A percentile compares a stretch with the other conserved stretches of the same genome.
Evolutionary conservation across 2,329 filamentous ascomycete genomes (phyloP).

Genomic region (Dendryphion nanum): DNA sequence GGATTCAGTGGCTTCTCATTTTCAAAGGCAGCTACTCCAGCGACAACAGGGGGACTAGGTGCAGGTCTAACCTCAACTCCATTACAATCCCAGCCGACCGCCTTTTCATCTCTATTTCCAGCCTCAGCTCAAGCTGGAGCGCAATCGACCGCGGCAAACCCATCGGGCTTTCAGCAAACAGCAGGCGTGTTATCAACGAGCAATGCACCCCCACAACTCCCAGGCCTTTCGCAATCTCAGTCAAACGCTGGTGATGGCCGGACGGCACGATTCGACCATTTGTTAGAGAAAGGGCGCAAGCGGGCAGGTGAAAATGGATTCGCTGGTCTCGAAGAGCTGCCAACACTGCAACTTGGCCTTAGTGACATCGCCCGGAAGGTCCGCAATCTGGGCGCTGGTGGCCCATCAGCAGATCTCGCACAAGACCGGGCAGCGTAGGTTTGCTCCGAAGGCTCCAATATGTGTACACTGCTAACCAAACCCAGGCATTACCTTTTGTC

Average conservation of each 20-base stretch:
- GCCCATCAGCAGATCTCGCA: slow-evolving; percentile 55
- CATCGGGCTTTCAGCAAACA: slow-evolving; percentile 24
- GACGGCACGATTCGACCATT: slow-evolving; percentile 63
- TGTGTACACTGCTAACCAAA: slow-evolving; percentile 13
- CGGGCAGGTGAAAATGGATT: slow-evolving; percentile 65
- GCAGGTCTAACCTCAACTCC: slow-evolving; percentile 22
- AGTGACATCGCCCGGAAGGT: slow-evolving; percentile 78
- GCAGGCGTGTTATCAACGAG: slow-evolving; percentile 23
- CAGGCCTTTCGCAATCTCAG: too few relatives aligned
- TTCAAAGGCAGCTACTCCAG: slow-evolving; percentile 36
- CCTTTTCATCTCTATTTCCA: slow-evolving; percentile 18
- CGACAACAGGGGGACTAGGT: slow-evolving; percentile 18
- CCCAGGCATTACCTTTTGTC: slow-evolving; percentile 84
- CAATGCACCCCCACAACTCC: slow-evolving; percentile 25
- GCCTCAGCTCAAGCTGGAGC: slow-evolving; percentile 19
- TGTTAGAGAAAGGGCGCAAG: slow-evolving; percentile 64
- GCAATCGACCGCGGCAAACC: slow-evolving; percentile 23
- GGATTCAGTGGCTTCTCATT: slow-evolving; percentile 29
- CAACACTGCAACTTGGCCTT: slow-evolving; percentile 84
- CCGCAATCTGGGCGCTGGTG: slow-evolving; percentile 75
- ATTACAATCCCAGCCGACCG: slow-evolving; percentile 17
- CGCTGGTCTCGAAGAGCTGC: slow-evolving; percentile 69
- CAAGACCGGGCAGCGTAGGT: slow-evolving; percentile 54
- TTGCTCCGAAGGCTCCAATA: neutral
- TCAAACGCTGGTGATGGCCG: slow-evolving; percentile 37